Evolutionary conservation across 1,139 yeast species (phyloP), one percentile per base, ranked within the genome.

Genomic region (Cylindricascospora bacillispora): DNA sequence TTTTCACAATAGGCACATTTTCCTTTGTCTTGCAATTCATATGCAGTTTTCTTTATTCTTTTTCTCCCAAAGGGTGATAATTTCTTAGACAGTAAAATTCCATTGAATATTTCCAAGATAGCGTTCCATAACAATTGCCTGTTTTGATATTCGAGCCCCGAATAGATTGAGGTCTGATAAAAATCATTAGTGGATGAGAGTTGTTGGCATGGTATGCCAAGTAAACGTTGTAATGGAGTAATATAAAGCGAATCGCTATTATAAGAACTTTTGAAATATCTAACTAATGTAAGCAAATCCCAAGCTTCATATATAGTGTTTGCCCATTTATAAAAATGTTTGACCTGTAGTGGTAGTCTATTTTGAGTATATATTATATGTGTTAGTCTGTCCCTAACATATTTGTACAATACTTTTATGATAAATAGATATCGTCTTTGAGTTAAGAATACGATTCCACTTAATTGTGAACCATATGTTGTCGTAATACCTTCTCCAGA

Each of bases 41-140:
- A 6, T 13, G 10, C 12, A 11, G 4, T 16, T 22, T 9, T 24
- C 22, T 25, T 7, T 26, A 6, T 15, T 20, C 22, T 30, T 24
- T 11, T 15, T 18, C 21, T 18, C 16, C 22, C 22, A 27, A 22
- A 30, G 21, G 24, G 36, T 34, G 27, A 25, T 25, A 9, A n/a
- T n/a, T 39, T 34, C 24, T 39, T 39, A 17, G 39, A 41, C 7
- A 47, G 25, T 2, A 47, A 29, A 2, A 46, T 35, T 2, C 28
- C 29, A 24, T 41, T 46, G 13, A 50, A 39, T 11, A 50, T 32
- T 26, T 50, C 53, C 13, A 50, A 31, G 1, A 47, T 34, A 1
- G 52, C 44, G 29, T 47, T 47, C 53, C 53, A 50, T 5, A 50
- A 31, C 7, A 50, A 32, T 27, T 50, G 55, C 24, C 51, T 33